A percentile compares a stretch with the other conserved stretches of the same genome.
These are phyloP conservation scores for Rhododendron griersonianum DNA, from an alignment of 148 eudicot species.

Conservation along the genomic window DNA sequence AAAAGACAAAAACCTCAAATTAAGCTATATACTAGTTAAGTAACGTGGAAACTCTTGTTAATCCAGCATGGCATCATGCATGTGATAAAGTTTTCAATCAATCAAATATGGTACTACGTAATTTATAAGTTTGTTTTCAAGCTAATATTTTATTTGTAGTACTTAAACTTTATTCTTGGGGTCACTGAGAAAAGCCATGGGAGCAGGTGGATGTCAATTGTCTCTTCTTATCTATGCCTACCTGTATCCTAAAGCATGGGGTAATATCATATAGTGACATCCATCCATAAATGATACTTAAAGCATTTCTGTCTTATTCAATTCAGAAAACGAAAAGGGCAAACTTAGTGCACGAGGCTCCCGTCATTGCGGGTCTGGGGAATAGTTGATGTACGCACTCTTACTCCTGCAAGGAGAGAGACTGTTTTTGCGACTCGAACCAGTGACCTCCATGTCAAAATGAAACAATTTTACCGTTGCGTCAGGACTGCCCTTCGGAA, in stretches of 20 bases:
- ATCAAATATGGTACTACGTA: neutral
- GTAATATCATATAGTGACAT: neutral
- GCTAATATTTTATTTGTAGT: neutral
- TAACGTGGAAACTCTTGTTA: neutral
- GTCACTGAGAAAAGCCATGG: neutral
- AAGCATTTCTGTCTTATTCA: neutral
- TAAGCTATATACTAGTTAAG: too few species aligned
- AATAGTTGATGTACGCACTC: too few species aligned
- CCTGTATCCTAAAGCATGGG: neutral
- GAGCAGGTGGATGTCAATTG: conserved; percentile 2
- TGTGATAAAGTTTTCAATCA: neutral
- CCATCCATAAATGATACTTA: neutral
- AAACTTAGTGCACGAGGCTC: too few species aligned
- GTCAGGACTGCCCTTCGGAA: too few species aligned
- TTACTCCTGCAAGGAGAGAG: too few species aligned
- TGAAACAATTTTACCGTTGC: too few species aligned
- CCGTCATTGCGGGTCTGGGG: too few species aligned
- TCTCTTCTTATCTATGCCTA: neutral
- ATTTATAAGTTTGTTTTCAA: neutral
- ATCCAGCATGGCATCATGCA: neutral
- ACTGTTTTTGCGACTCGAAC: too few species aligned
- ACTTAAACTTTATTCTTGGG: neutral
- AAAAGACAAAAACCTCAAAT: neutral
- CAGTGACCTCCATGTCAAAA: too few species aligned
- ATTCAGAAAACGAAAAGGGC: too few species aligned